A percentile compares a stretch with the other conserved stretches of the same genome.
These are phyloP conservation scores for Anthostomella pinea DNA, from an alignment of 2,329 filamentous ascomycete genomes.

Conservation along the genomic window DNA sequence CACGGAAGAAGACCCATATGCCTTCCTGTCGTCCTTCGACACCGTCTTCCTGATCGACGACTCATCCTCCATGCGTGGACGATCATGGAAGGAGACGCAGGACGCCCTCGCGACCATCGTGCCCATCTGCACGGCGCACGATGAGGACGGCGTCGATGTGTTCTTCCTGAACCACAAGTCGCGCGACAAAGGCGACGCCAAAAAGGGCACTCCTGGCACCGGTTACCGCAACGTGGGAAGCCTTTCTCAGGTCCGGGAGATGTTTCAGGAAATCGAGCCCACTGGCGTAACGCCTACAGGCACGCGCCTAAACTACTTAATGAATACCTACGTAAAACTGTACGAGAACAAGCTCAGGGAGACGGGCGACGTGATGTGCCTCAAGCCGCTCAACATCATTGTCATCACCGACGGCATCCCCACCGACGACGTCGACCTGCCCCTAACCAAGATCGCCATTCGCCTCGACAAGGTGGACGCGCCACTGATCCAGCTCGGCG, in stretches of 20 bases:
- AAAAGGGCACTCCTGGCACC: conserved; percentile 38
- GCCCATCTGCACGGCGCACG: conserved; percentile 76
- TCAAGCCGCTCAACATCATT: conserved; percentile 86
- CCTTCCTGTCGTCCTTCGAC: conserved; percentile 77
- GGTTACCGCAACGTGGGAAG: conserved; percentile 65
- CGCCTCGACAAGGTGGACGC: conserved; percentile 69
- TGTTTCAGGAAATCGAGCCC: conserved; percentile 70
- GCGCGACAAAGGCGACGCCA: conserved; percentile 32
- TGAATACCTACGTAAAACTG: conserved; percentile 66
- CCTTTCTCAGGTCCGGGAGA: conserved; percentile 55
- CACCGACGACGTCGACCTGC: conserved; percentile 71
- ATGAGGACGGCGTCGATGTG: conserved; percentile 83
- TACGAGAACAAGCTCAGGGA: conserved; percentile 41
- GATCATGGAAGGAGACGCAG: conserved; percentile 72
- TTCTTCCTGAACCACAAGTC: conserved; percentile 79
- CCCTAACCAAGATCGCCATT: conserved; percentile 65
- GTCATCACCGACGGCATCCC: conserved; percentile 87
- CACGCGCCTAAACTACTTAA: conserved; percentile 64
- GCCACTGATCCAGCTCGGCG: conserved; percentile 76
- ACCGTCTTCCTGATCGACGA: conserved; percentile 92
- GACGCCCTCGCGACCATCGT: conserved; percentile 70
- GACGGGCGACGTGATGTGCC: conserved; percentile 37
- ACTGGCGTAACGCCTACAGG: conserved; percentile 72
- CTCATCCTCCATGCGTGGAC: conserved; percentile 78
- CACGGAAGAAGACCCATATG: conserved; percentile 30